Base-by-base conservation (phyloP, 768 basidiomycete species). In the Suillus discolor region DNA sequence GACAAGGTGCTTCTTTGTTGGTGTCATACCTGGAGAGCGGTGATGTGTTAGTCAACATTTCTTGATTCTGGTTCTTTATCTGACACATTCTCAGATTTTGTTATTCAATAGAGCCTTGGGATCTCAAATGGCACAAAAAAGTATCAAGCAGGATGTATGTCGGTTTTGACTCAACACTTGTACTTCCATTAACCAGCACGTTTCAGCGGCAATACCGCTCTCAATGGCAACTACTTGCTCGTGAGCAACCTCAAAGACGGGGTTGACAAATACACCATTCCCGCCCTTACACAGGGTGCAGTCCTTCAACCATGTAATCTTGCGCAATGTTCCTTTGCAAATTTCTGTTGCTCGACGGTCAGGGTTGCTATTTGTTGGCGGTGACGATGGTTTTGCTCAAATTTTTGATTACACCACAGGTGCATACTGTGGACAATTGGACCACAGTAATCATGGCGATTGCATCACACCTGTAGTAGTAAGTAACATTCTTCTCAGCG, bases 191-290 rank as follows among this genome's bases (percentile, higher is more conserved):
- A 12, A 15, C 44, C 38, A 9, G n/a, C 31, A 18, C 9, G 8
- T n/a, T 62, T 20, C 36, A 68, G 68, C 61, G 62, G 68, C 0
- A 41, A 41, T 49, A 51, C 51, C 0, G 60, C 20, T n/a, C 12
- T 69, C 1, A 59, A 69, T 13, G 51, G 66, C 20, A 51, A 66
- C 8, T 60, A 64, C 6, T 28, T 69, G 0, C 39, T 66, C 2
- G 31, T 69, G 7, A 64, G 62, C 25, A 69, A 69, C 31, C 36
- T 69, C 2, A n/a, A 44, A 6, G 57, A 66, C 42, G 60, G 68
- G 23, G 34, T 69, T 2, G 62, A 66, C 45, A 55, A 47, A 55
- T 68, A 68, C n/a, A 2, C 13, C 5, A 1, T 66, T 1, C 67
- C 65, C 16, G 12, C 18, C 1, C 11, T 68, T 3, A 28, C 61